Conservation (phyloP, 2,329 filamentous ascomycete species). For the Fusarium verticillioides region DNA sequence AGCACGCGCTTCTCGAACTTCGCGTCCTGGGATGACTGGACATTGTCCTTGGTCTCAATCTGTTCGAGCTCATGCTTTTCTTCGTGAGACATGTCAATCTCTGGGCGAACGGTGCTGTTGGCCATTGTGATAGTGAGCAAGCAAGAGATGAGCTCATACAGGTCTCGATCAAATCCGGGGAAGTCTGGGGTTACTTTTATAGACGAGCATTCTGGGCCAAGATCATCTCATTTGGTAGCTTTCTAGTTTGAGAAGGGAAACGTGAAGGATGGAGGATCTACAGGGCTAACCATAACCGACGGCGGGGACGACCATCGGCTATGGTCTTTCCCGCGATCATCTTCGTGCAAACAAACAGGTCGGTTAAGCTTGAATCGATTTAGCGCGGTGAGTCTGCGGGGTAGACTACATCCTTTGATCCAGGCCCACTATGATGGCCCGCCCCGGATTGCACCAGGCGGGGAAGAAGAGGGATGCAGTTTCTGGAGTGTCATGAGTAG, state of each 20-base stretch:
- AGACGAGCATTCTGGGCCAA: neutral
- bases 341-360: too few species aligned
- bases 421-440: too few species aligned
- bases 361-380: neutral
- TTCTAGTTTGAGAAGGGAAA: neutral
- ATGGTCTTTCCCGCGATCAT: neutral
- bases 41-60: neutral
- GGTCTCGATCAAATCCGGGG: neutral
- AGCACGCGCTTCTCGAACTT: slow-evolving; percentile 30
- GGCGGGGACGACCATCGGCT: neutral
- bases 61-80: slow-evolving; percentile 9
- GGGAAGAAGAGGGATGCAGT: neutral
- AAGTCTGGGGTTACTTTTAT: neutral
- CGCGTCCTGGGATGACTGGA: neutral
- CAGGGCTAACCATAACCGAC: neutral
- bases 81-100: slow-evolving; percentile 1
- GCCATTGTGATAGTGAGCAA: neutral
- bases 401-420: neutral
- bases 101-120: neutral
- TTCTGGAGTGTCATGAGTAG: too few species aligned
- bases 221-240: neutral
- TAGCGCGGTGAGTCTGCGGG: neutral
- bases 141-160: neutral
- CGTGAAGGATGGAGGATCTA: neutral
- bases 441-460: neutral